Percentiles rank a stretch among this genome's conserved stretches.
phyloP scores from a whole-genome alignment of 768 basidiomycete genomes.

The Mycena vulgaris region DNA sequence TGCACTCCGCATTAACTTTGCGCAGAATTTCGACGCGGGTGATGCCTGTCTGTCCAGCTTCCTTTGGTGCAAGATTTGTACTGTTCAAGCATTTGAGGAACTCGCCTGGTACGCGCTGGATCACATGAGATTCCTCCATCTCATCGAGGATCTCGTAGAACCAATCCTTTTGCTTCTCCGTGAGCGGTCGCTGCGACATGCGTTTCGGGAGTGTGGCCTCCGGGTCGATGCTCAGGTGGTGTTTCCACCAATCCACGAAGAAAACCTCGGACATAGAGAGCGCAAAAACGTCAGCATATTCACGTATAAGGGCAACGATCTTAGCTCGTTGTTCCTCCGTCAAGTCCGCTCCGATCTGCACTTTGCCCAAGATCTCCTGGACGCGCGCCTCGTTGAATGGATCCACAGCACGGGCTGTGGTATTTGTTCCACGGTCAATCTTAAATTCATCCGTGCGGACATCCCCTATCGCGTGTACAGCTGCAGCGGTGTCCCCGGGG shows the following conservation, averaged over 20 bases:
- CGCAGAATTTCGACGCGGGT: neutral
- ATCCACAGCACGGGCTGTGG: conserved; percentile 31
- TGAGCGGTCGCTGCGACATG: conserved; percentile 8
- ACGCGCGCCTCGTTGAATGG: conserved; percentile 42
- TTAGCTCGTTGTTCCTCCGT: conserved; percentile 17
- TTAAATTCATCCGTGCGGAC: conserved; percentile 3
- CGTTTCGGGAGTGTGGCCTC: neutral
- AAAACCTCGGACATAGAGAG: conserved; percentile 32
- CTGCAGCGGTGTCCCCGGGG: neutral
- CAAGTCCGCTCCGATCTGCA: conserved; percentile 42
- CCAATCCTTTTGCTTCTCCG: conserved; percentile 18
- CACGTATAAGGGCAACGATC: neutral
- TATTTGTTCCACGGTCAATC: conserved; percentile 22
- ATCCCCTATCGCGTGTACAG: neutral
- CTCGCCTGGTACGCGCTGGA: conserved; percentile 16
- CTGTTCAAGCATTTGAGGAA: conserved; percentile 11
- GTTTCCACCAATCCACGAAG: conserved; percentile 26
- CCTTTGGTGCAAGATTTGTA: conserved; percentile 20
- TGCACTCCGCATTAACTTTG: conserved; percentile 15
- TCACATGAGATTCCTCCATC: conserved; percentile 17
- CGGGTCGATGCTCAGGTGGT: conserved; percentile 20
- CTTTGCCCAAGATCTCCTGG: conserved; percentile 28
- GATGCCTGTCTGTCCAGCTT: conserved; percentile 14
- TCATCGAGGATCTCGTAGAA: conserved; percentile 23
- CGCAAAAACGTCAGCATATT: conserved; percentile 40